These are phyloP conservation scores for Trichosporon sp. DNA, from an alignment of 1,284 basidiomycete genomes.

Conservation along the genomic window DNA sequence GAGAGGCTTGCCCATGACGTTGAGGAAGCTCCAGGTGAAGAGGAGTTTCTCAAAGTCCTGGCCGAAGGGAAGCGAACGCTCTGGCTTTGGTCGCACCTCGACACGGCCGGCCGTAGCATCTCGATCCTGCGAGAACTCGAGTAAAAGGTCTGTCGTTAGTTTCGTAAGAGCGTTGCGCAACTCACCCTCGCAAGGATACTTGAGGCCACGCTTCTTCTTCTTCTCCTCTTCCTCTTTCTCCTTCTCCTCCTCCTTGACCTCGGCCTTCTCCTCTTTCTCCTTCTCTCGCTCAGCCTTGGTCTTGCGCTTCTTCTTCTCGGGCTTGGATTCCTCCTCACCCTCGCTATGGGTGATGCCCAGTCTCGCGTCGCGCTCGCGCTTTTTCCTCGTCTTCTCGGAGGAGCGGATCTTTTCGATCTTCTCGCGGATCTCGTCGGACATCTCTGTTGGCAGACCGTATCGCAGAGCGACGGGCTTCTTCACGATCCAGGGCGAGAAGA, in stretches of 20 bases:
- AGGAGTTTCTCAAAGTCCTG: conserved; percentile 77
- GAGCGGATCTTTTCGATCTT: conserved; percentile 74
- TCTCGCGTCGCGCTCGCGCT: conserved; percentile 53
- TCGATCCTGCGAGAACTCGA: conserved; percentile 70
- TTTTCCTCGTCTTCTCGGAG: conserved; percentile 81
- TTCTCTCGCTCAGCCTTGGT: conserved; percentile 43
- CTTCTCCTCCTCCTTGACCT: conserved; percentile 52
- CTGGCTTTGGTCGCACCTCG: conserved; percentile 60
- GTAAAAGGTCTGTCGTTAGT: conserved; percentile 62
- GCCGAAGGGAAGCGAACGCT: conserved; percentile 65
- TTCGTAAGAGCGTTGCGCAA: conserved; percentile 6
- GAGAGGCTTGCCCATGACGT: conserved; percentile 86
- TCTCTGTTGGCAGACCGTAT: conserved; percentile 75
- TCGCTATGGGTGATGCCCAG: conserved; percentile 55
- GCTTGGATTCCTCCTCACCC: conserved; percentile 49
- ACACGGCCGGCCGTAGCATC: conserved; percentile 30
- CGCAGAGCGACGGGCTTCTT: conserved; percentile 74
- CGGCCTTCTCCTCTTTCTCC: conserved; percentile 47
- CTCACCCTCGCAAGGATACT: conserved; percentile 57
- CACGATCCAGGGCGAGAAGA: conserved; percentile 91
- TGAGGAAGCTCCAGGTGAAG: conserved; percentile 85
- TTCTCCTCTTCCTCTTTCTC: conserved; percentile 56
- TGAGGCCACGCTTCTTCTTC: conserved; percentile 82
- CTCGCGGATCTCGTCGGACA: conserved; percentile 75
- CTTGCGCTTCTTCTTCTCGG: conserved; percentile 75